Base-by-base conservation (phyloP, 163 green algal genomes). In the Chlorella variabilis region DNA sequence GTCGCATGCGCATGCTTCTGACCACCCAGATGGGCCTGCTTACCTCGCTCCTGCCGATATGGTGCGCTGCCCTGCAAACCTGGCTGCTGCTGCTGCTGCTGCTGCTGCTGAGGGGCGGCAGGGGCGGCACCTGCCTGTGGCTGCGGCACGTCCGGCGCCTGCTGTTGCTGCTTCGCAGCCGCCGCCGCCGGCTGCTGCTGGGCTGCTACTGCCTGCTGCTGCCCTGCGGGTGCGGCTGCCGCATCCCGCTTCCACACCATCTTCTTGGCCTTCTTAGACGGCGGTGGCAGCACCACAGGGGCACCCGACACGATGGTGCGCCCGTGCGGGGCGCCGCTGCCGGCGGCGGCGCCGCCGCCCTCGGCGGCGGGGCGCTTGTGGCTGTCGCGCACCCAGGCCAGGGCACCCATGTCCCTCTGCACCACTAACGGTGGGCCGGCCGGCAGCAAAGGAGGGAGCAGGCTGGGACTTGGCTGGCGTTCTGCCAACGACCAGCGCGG, bases 191-290 rank as follows among this genome's bases (percentile, higher is more conserved):
- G 51, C 3, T 58, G 54, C 15, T 33, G 21, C 33, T 9, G 20
- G 17, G 42, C 48, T 7, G 67, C 67, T 20, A 5, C 15, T 1
- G 68, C n/a, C 8, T n/a, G 13, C 29, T 48, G 33, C 27, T 39
- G 34, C 0, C 33, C 38, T 6, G 27, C 23, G 0, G 71, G 7
- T 58, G 38, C 2, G 33, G 73, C n/a, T 2, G 73, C 73, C 1
- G n/a, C 38, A 23, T 70, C 73, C 0, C 73, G 73, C 56, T 80
- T 80, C 73, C 73, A 80, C 5, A 80, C 73, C 73, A 80, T 38
- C 56, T 70, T 80, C n/a, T 70, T 80, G 38, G 73, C 54, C 73
- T 70, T 70, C 38, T 80, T 80, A 29, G 54, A 27, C 13, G 73
- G 73, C 17, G 73, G 73, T 34, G 73, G 73, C 15, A 80, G 73